These are phyloP conservation scores for Acrocalymma vagum DNA, from an alignment of 2,329 filamentous ascomycete genomes.

Conservation along the genomic window DNA sequence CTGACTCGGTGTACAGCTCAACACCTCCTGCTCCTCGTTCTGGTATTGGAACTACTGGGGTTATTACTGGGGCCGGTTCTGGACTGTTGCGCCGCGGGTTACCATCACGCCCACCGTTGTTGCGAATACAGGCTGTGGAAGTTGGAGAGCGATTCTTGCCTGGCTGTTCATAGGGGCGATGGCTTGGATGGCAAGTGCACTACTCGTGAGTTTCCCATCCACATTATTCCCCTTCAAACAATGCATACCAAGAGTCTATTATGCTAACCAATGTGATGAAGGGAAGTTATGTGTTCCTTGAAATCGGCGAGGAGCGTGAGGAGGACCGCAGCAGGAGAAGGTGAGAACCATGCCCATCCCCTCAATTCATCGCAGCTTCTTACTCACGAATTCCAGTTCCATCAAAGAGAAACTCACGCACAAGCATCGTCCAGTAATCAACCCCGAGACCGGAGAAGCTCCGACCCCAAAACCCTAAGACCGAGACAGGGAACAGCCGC, in stretches of 20 bases:
- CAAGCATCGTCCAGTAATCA: too few species aligned
- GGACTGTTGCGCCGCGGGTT: conserved; percentile 7
- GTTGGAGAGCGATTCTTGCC: conserved; percentile 12
- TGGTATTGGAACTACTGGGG: conserved; percentile 21
- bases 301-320: conserved; percentile 10
- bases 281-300: conserved; percentile 8
- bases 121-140: conserved; percentile 7
- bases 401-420: too few species aligned
- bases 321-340: too few species aligned
- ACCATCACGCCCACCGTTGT: not conserved
- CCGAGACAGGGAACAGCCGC: too few species aligned
- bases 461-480: too few species aligned
- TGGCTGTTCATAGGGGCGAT: conserved; percentile 14
- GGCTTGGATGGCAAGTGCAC: conserved; percentile 11
- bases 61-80: conserved; percentile 19
- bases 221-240: too few species aligned
- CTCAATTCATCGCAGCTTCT: too few species aligned
- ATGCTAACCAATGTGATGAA: conserved; percentile 3
- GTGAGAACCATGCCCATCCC: too few species aligned
- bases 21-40: conserved; percentile 13
- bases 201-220: conserved; percentile 11
- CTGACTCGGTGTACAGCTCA: conserved; percentile 13
- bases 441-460: too few species aligned
- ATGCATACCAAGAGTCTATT: not conserved
- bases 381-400: too few species aligned